These are phyloP conservation scores for Sungouiozyma ichnusensis DNA, from an alignment of 805 yeast species.

Conservation along the genomic window DNA sequence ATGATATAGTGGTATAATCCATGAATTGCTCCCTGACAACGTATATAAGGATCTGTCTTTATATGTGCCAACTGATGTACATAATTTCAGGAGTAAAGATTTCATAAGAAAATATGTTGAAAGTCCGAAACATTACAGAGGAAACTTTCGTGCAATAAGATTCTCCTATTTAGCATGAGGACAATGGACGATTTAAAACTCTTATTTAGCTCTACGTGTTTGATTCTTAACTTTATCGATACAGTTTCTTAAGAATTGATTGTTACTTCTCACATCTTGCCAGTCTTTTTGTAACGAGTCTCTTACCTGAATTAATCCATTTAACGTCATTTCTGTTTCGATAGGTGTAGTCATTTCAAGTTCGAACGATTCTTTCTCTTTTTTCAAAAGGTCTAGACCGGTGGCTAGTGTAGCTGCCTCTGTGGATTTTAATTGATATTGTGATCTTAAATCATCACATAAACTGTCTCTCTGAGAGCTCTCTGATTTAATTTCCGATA, in stretches of 20 bases:
- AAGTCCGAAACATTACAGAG: too few relatives aligned
- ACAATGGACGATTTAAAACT: too few relatives aligned
- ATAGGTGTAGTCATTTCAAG: slow-evolving; percentile 27
- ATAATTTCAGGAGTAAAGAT: too few relatives aligned
- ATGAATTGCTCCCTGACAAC: too few relatives aligned
- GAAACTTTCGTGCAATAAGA: too few relatives aligned
- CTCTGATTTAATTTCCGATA: slow-evolving; percentile 46
- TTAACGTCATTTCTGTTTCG: slow-evolving; percentile 22
- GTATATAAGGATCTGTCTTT: too few relatives aligned
- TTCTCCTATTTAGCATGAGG: too few relatives aligned
- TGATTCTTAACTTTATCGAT: slow-evolving; percentile 11
- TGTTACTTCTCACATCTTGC: slow-evolving; percentile 8
- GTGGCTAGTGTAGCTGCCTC: slow-evolving; percentile 37
- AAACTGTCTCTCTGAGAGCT: slow-evolving; percentile 25
- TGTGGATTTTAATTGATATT: slow-evolving; percentile 39
- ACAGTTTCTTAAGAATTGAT: slow-evolving; percentile 14
- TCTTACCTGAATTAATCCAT: slow-evolving; percentile 7
- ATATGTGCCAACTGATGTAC: too few relatives aligned
- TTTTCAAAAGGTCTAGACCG: slow-evolving; percentile 18
- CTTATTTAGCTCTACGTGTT: neutral
- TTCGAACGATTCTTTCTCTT: slow-evolving; percentile 21
- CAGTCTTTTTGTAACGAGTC: slow-evolving; percentile 8
- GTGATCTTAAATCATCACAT: slow-evolving; percentile 29
- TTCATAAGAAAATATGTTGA: too few relatives aligned
- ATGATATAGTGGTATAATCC: too few relatives aligned